Percentiles rank a stretch among this genome's conserved stretches.
Evolutionary conservation across 495 filamentous ascomycete genomes (phyloP).

Genomic region (Parachaetomium inaequale): DNA sequence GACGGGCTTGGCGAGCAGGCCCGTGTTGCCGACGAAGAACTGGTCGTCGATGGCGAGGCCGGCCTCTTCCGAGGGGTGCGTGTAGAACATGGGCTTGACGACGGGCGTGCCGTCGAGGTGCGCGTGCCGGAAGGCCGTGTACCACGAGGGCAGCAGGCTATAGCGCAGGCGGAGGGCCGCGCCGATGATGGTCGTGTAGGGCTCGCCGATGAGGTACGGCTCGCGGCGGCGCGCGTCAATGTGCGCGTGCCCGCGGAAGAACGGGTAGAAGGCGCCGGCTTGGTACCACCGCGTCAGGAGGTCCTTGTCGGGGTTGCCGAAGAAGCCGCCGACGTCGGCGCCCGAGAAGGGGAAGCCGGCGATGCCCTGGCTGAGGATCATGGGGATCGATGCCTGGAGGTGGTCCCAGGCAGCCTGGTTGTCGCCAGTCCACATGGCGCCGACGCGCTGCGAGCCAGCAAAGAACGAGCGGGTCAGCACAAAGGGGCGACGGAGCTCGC

Average conservation of each 20-base stretch:
- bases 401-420: constrained; percentile 94
- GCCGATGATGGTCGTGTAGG: constrained; percentile 79
- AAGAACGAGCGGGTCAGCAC: constrained; percentile 90
- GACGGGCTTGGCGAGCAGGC: constrained; percentile 84
- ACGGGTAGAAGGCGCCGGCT: constrained; percentile 94
- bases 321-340: constrained; percentile 96
- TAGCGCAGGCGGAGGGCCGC: constrained; percentile 86
- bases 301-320: constrained; percentile 90
- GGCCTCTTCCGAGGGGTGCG: constrained; percentile 79
- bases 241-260: constrained; percentile 97
- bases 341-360: constrained; percentile 91
- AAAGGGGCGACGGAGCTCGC: constrained; percentile 74
- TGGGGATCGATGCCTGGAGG: constrained; percentile 77
- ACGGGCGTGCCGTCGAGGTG: constrained; percentile 79
- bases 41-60: constrained; percentile 90
- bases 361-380: constrained; percentile 89
- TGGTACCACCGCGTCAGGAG: constrained; percentile 95
- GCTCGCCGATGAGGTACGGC: constrained; percentile 83
- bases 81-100: constrained; percentile 85
- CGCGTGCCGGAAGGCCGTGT: constrained; percentile 92
- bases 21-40: constrained; percentile 82
- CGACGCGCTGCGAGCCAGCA: constrained; percentile 79
- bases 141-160: constrained; percentile 88
- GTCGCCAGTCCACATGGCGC: constrained; percentile 98
- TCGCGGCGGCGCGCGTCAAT: constrained; percentile 93